A percentile compares a stretch with the other conserved stretches of the same genome.
phyloP scores from a whole-genome alignment of 306 rosid species.

The Senna tora region DNA sequence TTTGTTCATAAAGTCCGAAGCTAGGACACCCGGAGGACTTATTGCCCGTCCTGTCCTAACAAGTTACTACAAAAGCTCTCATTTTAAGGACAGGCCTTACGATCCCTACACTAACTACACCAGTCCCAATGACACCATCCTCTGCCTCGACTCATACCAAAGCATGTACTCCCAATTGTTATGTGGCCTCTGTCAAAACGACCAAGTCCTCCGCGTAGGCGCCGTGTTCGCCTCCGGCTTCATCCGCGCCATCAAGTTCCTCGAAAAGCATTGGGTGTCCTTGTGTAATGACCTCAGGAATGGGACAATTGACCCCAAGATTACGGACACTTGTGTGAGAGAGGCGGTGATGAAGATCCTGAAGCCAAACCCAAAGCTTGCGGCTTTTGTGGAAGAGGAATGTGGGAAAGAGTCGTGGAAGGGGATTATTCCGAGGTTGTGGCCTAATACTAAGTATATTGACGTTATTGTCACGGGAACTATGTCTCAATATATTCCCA shows the following conservation, averaged over 20 bases:
- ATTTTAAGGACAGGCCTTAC: constrained; percentile 40
- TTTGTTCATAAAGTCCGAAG: constrained; percentile 46
- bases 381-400: constrained; percentile 46
- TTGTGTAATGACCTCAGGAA: constrained; percentile 49
- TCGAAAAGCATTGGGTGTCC: constrained; percentile 48
- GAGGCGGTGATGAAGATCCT: constrained; percentile 47
- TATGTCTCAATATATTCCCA: constrained; percentile 59
- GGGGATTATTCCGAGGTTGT: constrained; percentile 52
- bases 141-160: constrained; percentile 54
- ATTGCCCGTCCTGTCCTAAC: constrained; percentile 50
- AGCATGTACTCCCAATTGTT: constrained; percentile 63
- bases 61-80: constrained; percentile 50
- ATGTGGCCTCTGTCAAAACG: constrained; percentile 52
- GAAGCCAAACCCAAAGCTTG: constrained; percentile 48
- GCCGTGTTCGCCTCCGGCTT: constrained; percentile 65
- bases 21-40: constrained; percentile 53
- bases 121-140: constrained; percentile 51
- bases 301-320: constrained; percentile 41
- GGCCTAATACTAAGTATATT: constrained; percentile 60
- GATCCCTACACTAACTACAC: constrained; percentile 55
- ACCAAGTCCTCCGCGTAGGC: constrained; percentile 53
- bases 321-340: constrained; percentile 49
- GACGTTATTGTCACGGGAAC: constrained; percentile 65
- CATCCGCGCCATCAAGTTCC: constrained; percentile 59
- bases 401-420: constrained; percentile 49